These are phyloP conservation scores for Megacollybia marginata DNA, from an alignment of 768 basidiomycete species.

Conservation along the genomic window DNA sequence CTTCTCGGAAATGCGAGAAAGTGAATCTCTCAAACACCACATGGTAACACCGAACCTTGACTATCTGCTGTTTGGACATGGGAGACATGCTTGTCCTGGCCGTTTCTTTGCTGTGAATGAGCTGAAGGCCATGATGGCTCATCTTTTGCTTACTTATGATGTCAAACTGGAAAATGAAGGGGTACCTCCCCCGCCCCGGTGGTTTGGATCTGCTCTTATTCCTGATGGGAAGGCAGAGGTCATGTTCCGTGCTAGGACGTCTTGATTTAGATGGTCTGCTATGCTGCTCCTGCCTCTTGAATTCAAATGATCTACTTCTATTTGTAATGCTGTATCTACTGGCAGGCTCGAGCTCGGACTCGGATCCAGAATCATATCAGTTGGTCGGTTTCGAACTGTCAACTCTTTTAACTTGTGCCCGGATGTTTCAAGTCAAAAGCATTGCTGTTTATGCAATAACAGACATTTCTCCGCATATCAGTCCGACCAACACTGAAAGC, in stretches of 20 bases:
- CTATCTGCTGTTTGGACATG: conserved; percentile 9
- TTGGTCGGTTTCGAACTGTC: too few species aligned
- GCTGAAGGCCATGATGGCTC: conserved; percentile 2
- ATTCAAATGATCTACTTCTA: too few species aligned
- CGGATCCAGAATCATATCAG: too few species aligned
- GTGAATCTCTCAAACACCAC: conserved; percentile 7
- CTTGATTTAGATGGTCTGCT: not conserved
- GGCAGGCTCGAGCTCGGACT: too few species aligned
- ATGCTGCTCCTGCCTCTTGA: too few species aligned
- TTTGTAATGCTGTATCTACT: too few species aligned
- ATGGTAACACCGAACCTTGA: conserved; percentile 5
- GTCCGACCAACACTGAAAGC: too few species aligned
- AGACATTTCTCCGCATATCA: too few species aligned
- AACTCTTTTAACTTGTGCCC: too few species aligned
- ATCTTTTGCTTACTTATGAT: conserved; percentile 10
- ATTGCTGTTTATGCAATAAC: too few species aligned
- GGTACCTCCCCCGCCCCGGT: not conserved
- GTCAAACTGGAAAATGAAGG: conserved; percentile 8
- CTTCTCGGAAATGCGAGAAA: conserved; percentile 2
- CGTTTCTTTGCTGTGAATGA: conserved; percentile 6
- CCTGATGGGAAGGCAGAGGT: conserved; percentile 2
- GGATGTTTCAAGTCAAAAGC: too few species aligned
- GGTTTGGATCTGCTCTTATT: not conserved
- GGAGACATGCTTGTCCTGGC: conserved; percentile 10
- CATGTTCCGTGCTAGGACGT: conserved; percentile 1